These are phyloP conservation scores for Xylaria sp. DNA, from an alignment of 2,329 filamentous ascomycete species.

Conservation along the genomic window DNA sequence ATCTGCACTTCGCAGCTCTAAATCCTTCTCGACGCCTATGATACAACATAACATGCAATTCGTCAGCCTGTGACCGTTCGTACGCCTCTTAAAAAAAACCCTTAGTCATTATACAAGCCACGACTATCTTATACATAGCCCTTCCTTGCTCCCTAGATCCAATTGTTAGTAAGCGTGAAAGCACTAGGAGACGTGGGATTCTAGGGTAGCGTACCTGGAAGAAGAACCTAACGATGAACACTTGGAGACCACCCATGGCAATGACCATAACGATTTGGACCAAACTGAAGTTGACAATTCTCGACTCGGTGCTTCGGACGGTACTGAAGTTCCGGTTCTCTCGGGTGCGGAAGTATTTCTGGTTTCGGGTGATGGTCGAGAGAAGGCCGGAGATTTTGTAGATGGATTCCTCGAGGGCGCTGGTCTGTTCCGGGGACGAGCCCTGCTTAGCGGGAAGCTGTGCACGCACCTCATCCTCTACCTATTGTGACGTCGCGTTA, in stretches of 20 bases:
- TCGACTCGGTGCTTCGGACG: slow-evolving; percentile 91
- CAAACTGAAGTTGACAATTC: slow-evolving; percentile 97
- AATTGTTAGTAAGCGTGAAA: slow-evolving; percentile 38
- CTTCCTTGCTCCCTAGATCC: slow-evolving; percentile 69
- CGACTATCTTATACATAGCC: slow-evolving; percentile 69
- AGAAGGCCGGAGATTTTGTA: slow-evolving; percentile 94
- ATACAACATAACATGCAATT: slow-evolving; percentile 41
- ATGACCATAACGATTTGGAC: slow-evolving; percentile 93
- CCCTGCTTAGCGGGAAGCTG: slow-evolving; percentile 47
- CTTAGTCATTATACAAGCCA: slow-evolving; percentile 26
- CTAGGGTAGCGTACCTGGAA: slow-evolving; percentile 77
- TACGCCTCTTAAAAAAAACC: slow-evolving; percentile 41
- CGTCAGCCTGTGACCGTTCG: slow-evolving; percentile 39
- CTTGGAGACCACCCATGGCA: slow-evolving; percentile 94
- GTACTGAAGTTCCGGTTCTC: slow-evolving; percentile 99
- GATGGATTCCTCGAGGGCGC: slow-evolving; percentile 89
- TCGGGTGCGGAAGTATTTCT: slow-evolving; percentile 99
- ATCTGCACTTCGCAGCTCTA: slow-evolving; percentile 21
- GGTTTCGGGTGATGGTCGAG: slow-evolving; percentile 94
- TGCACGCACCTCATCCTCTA: slow-evolving; percentile 49
- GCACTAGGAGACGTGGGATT: not conserved
- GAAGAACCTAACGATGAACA: slow-evolving; percentile 98
- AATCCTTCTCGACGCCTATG: slow-evolving; percentile 44
- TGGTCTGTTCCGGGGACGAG: slow-evolving; percentile 85
- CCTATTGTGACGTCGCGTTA: slow-evolving; percentile 36